Base-by-base conservation (phyloP, 164 flowering plant species). In the Aristolochia fimbriata region DNA sequence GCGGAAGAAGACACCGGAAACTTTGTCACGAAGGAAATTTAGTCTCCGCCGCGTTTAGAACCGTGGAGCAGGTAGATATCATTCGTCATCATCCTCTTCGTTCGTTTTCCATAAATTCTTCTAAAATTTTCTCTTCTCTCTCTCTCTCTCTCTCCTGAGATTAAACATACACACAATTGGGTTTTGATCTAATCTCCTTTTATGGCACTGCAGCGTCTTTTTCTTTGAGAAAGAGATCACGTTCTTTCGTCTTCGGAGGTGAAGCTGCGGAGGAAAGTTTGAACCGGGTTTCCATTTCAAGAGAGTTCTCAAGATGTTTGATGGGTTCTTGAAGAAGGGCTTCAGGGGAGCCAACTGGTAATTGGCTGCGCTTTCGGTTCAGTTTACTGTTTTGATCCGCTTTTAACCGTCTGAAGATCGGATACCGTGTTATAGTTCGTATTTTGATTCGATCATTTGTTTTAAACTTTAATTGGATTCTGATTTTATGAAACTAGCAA, bases 281-380 rank as follows among this genome's bases (percentile, higher is more conserved):
- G 20, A 22, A 53, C 22, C 15, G 30, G 8, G 16, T 1, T 53
- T 22, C 22, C 2, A 10, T 22, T 20, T 20, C 24, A 17, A 10
- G 10, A 27, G 49, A n/a, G 25, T 48, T 57, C 62, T 46, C 50
- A 2, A 88, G 80, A 83, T 85, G 89, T 80, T 89, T 47, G 88
- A 91, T 78, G 68, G 92, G 11, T 83, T 91, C 81, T 83, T 91
- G 88, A 81, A 64, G 74, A 79, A 81, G 71, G 83, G 91, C 50
- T 88, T 88, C 70, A 86, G 80, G 65, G 97, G 75, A 22, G 70
- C 91, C 30, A 86, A 84, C 72, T 87, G 97, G 97, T 91, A 79
- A 59, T 51, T 21, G 55, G 13, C 8, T 19, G 21, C 21, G 21
- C 23, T 19, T n/a, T 19, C 10, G 22, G 51, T 20, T 16, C 19